phyloP scores from a whole-genome alignment of 2,329 filamentous ascomycete species.

The Aspergillus sp. region DNA sequence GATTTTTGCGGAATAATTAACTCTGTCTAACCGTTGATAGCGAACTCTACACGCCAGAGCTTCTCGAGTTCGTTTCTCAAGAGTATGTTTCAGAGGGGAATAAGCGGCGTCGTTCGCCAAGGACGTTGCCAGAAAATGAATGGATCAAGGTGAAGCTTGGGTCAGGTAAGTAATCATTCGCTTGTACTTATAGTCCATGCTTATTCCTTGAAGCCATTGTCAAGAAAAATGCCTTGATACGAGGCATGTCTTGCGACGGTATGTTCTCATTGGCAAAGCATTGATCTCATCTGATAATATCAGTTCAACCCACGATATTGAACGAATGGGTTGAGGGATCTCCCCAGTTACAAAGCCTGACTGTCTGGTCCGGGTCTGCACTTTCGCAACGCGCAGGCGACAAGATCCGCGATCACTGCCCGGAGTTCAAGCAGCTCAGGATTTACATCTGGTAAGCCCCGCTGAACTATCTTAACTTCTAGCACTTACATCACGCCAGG shows the following conservation, averaged over 20 bases:
- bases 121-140: slow-evolving; percentile 25
- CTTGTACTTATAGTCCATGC: not conserved
- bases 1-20: not conserved
- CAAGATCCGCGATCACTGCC: slow-evolving; percentile 59
- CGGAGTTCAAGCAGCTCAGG: slow-evolving; percentile 60
- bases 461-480: not conserved
- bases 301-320: slow-evolving; percentile 54
- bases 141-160: slow-evolving; percentile 51
- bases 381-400: slow-evolving; percentile 56
- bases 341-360: slow-evolving; percentile 58
- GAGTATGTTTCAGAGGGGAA: slow-evolving; percentile 20
- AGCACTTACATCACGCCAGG: slow-evolving; percentile 26
- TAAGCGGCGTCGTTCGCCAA: slow-evolving; percentile 24
- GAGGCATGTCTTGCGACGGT: slow-evolving; percentile 58
- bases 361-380: slow-evolving; percentile 61
- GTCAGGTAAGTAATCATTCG: slow-evolving; percentile 39
- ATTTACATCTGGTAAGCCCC: slow-evolving; percentile 53
- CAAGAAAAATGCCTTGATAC: slow-evolving; percentile 54
- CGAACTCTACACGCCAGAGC: slow-evolving; percentile 53
- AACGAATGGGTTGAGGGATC: slow-evolving; percentile 61
- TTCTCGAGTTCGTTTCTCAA: slow-evolving; percentile 28
- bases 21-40: slow-evolving; percentile 27
- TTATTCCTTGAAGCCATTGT: slow-evolving; percentile 41
- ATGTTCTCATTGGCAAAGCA: slow-evolving; percentile 17
- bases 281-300: slow-evolving; percentile 2